Evolutionary conservation across 805 yeast species (phyloP).

Genomic region (Candida cerambycidarum): DNA sequence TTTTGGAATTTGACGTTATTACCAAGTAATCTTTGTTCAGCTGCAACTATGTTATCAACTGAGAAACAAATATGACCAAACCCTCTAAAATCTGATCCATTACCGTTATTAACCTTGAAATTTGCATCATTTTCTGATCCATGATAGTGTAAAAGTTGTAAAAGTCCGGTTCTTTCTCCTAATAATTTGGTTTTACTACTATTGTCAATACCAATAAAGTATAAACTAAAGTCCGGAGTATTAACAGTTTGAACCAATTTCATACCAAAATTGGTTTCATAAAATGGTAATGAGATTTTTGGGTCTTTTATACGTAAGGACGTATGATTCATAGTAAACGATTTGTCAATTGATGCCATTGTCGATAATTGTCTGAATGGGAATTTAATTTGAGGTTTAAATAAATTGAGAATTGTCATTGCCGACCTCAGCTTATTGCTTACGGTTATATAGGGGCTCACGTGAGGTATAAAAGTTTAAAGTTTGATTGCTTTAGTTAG

Average conservation of each 20-base stretch:
- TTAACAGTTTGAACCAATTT: constrained; percentile 54
- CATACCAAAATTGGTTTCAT: constrained; percentile 74
- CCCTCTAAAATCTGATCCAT: constrained; percentile 80
- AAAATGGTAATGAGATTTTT: constrained; percentile 66
- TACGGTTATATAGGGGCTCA: no score
- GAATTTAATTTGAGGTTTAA: neutral
- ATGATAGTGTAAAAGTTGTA: constrained; percentile 81
- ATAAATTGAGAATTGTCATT: constrained; percentile 1
- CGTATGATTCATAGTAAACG: constrained; percentile 60
- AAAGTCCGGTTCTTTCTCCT: constrained; percentile 60
- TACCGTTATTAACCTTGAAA: constrained; percentile 74
- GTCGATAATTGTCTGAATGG: neutral
- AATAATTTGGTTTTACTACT: constrained; percentile 37
- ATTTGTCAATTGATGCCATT: constrained; percentile 34
- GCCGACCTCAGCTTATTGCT: no score
- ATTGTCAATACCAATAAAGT: constrained; percentile 59
- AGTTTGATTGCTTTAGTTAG: no score
- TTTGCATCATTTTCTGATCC: constrained; percentile 61
- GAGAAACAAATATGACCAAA: constrained; percentile 93
- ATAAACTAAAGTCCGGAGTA: constrained; percentile 60
- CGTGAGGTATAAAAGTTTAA: no score
- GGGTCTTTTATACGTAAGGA: constrained; percentile 85
- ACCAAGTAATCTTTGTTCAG: constrained; percentile 58
- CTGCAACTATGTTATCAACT: constrained; percentile 70
- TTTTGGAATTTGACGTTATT: constrained; percentile 78